A percentile compares a stretch with the other conserved stretches of the same genome.
Evolutionary conservation across 345 rosid species (phyloP).

Genomic region (Dipteronia dyeriana): DNA sequence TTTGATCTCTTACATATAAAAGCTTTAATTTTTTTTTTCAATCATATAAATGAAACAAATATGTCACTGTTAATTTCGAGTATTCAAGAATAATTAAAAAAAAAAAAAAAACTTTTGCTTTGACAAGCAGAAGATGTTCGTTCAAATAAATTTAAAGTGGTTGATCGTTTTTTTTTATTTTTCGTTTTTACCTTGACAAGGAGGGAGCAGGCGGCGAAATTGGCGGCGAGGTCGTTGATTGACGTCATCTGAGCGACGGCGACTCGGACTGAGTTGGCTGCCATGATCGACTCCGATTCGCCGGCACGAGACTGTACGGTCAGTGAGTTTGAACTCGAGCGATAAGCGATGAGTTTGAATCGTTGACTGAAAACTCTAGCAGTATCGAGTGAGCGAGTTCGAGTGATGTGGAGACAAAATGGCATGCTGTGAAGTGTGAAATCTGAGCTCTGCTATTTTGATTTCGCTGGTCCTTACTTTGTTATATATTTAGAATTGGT

Average conservation of each 20-base stretch:
- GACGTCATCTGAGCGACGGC: constrained; percentile 99
- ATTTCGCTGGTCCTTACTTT: background rate
- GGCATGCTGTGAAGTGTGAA: background rate
- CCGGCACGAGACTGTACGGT: constrained; percentile 27
- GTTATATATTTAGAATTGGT: background rate
- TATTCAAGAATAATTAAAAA: background rate
- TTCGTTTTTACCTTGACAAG: constrained; percentile 59
- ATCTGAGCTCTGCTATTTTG: background rate
- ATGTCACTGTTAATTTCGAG: background rate
- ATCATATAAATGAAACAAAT: background rate
- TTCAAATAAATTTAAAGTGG: too few species aligned
- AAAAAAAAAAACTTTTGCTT: background rate
- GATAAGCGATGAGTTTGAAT: background rate
- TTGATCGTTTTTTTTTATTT: background rate
- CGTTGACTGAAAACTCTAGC: background rate
- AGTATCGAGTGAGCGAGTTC: background rate
- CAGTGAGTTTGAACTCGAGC: background rate
- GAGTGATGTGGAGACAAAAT: constrained; percentile 9
- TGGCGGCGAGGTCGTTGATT: constrained; percentile 73
- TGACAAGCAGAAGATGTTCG: background rate
- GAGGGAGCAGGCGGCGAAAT: constrained; percentile 85
- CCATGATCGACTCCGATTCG: constrained; percentile 34
- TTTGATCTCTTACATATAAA: background rate
- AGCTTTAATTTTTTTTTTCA: background rate
- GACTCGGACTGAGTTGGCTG: constrained; percentile 60